Percentiles rank a stretch among this genome's conserved stretches.
phyloP scores from a whole-genome alignment of 2,329 filamentous ascomycete species.

The Zymoseptoria pseudotritici region DNA sequence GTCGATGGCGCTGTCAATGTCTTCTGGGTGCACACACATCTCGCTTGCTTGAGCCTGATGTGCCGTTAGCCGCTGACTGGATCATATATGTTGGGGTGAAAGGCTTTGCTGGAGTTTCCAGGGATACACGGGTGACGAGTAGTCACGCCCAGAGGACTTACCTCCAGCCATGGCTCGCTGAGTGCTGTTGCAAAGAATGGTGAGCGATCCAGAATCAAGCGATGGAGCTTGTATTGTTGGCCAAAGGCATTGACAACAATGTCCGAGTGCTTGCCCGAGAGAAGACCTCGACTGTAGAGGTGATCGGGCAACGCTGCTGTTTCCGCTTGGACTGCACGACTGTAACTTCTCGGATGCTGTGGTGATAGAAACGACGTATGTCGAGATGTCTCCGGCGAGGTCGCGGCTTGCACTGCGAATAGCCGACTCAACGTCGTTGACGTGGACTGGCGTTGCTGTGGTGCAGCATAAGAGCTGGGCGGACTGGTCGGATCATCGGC shows the following conservation, averaged over 20 bases:
- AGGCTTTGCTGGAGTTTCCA: background rate
- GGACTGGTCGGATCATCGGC: slow-evolving; percentile 41
- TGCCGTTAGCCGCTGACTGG: background rate
- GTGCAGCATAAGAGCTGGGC: slow-evolving; percentile 25
- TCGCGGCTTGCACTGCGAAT: slow-evolving; percentile 5
- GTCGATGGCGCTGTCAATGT: slow-evolving; percentile 48
- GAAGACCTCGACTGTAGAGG: slow-evolving; percentile 45
- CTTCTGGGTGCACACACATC: slow-evolving; percentile 46
- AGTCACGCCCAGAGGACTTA: background rate
- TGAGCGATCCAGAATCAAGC: slow-evolving; percentile 48
- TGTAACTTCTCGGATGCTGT: slow-evolving; percentile 14
- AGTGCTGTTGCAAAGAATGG: slow-evolving; percentile 50
- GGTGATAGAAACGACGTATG: slow-evolving; percentile 33
- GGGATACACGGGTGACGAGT: background rate
- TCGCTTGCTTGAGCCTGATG: slow-evolving; percentile 46
- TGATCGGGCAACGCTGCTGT: slow-evolving; percentile 40
- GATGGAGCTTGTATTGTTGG: slow-evolving; percentile 46
- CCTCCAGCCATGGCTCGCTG: slow-evolving; percentile 44
- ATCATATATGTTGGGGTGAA: background rate
- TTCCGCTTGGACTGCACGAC: slow-evolving; percentile 17
- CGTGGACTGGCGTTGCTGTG: slow-evolving; percentile 33
- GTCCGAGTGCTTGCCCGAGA: slow-evolving; percentile 47
- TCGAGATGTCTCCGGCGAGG: slow-evolving; percentile 33
- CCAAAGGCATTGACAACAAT: slow-evolving; percentile 48
- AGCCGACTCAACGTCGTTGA: slow-evolving; percentile 34